Percentiles rank a stretch among this genome's conserved stretches.
These are phyloP conservation scores for Penicillium oxalicum DNA, from an alignment of 2,329 filamentous ascomycete species.

Conservation along the genomic window DNA sequence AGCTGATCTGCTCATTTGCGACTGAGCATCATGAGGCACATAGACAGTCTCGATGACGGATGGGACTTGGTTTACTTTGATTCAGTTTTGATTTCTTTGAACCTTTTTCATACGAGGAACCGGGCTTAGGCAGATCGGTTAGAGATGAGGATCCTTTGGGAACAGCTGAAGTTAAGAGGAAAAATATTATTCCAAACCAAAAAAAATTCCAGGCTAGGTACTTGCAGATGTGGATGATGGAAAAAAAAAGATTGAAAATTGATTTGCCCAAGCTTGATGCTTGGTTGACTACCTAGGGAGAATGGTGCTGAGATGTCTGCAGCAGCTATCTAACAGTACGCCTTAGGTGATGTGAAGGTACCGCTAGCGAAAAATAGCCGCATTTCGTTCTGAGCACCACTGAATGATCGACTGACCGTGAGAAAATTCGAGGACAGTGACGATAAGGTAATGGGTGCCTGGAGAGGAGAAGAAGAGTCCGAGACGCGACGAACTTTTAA, in stretches of 20 bases:
- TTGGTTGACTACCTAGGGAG: neutral
- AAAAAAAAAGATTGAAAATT: neutral
- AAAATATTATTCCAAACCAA: too few species aligned
- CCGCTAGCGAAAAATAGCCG: conserved; percentile 99
- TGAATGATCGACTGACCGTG: conserved; percentile 88
- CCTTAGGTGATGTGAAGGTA: conserved; percentile 69
- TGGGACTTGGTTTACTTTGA: too few species aligned
- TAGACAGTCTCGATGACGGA: too few species aligned
- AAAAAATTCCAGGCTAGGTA: too few species aligned
- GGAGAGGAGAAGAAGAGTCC: conserved; percentile 38
- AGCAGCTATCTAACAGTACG: conserved; percentile 96
- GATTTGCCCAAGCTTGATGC: neutral
- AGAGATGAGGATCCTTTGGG: too few species aligned
- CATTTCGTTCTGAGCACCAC: conserved; percentile 74
- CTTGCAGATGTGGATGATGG: too few species aligned
- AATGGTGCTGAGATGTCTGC: conserved; percentile 57
- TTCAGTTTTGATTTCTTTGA: too few species aligned
- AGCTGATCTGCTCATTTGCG: neutral
- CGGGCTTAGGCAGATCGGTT: too few species aligned
- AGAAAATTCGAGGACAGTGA: conserved; percentile 64
- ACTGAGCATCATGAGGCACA: too few species aligned
- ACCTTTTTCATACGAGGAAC: too few species aligned
- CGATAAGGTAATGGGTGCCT: conserved; percentile 89
- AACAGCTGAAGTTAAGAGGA: too few species aligned
- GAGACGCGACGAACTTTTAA: conserved; percentile 18